Evolutionary conservation across 2,329 filamentous ascomycete species (phyloP), one percentile per base, ranked within the genome.

Genomic region (Fusarium sp.): DNA sequence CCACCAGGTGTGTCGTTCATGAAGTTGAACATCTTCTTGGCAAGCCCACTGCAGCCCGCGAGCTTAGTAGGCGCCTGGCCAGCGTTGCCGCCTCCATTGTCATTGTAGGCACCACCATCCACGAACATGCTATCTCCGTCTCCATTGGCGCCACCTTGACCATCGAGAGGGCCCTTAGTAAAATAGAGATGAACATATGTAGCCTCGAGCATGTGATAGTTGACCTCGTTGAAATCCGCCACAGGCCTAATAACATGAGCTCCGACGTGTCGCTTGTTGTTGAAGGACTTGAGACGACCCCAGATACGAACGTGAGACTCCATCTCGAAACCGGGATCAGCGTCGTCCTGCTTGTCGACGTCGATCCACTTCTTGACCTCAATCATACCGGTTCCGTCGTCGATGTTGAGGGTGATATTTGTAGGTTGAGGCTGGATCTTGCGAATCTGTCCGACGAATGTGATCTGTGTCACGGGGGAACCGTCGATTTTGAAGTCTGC

Each of bases 291-390:
- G 78, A 98, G 86, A 61, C 92, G 91, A 68, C 96, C 96, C 85
- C 90, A 97, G 57, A 96, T 92, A 78, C 95, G 91, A 58, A 95
- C 94, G 83, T 97, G 95, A 59, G 91, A 89, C 78, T 95, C 92
- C 73, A 92, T 86, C 72, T 90, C 87, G 75, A 93, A 89, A 70
- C 88, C 87, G 25, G 85, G 80, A 72, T 85, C 84, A 33, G 81
- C 78, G 21, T 82, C 81, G n/a, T 83, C 82, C 41, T 83, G 79
- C 79, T 87, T 87, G 78, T 90, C 89, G 73, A 87, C 83, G 82
- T 95, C 92, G 63, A 93, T 87, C 92, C 93, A 97, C 81, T 93
- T 91, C 85, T 96, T 97, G 74, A 94, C 95, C 82, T 99, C 97
- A 77, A 98, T 92, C 69, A 91, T 87, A 67, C 94, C 95, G 3